Conservation (phyloP, 139 green algal species). For the Parachlorella kessleri region DNA sequence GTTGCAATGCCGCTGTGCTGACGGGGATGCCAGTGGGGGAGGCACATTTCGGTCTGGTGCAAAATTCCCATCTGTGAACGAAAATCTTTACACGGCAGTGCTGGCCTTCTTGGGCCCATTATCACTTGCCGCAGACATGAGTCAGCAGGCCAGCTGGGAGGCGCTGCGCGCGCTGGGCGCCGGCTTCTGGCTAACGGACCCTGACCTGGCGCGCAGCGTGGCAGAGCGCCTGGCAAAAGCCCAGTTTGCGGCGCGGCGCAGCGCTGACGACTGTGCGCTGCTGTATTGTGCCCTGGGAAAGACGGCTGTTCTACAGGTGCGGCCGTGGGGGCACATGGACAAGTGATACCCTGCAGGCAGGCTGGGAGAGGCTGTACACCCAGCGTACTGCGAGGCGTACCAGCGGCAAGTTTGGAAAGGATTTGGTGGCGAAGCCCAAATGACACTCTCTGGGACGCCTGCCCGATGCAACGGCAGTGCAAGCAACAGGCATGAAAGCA, state of each 20-base stretch:
- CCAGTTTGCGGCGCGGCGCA: conserved; percentile 66
- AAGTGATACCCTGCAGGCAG: too few relatives aligned
- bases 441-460: too few relatives aligned
- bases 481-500: too few relatives aligned
- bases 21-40: too few relatives aligned
- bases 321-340: too few relatives aligned
- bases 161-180: conserved; percentile 64
- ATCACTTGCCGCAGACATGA: background rate
- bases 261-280: conserved; percentile 81
- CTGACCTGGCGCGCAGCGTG: background rate
- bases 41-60: background rate
- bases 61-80: too few relatives aligned
- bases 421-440: too few relatives aligned
- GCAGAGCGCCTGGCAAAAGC: conserved; percentile 78
- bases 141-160: conserved; percentile 55
- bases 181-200: conserved; percentile 84
- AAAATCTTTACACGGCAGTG: background rate
- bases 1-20: background rate
- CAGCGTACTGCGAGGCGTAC: too few relatives aligned
- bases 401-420: too few relatives aligned
- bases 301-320: conserved; percentile 59
- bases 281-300: conserved; percentile 83
- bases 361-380: too few relatives aligned
- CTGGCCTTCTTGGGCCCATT: background rate
- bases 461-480: too few relatives aligned